Conservation (phyloP, 495 filamentous ascomycete species). For the Barbatosphaeria neglecta region DNA sequence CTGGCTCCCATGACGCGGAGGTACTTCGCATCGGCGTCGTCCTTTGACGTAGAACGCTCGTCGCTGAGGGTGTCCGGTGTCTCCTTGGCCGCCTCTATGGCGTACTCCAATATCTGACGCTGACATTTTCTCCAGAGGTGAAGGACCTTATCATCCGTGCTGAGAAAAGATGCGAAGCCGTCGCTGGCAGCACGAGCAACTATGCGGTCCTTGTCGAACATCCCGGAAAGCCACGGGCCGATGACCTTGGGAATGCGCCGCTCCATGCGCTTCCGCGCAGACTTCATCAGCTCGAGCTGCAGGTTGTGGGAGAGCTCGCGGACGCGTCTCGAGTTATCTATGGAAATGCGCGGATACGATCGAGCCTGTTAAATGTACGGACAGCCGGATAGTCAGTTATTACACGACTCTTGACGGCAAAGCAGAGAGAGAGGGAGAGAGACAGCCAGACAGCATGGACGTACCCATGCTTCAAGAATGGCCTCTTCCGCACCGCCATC, state of each 20-base stretch:
- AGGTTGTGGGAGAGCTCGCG: slow-evolving; percentile 70
- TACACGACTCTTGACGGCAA: slow-evolving; percentile 2
- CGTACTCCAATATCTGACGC: slow-evolving; percentile 64
- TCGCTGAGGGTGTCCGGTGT: slow-evolving; percentile 75
- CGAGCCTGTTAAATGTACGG: slow-evolving; percentile 47
- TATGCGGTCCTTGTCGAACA: slow-evolving; percentile 70
- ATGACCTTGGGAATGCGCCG: slow-evolving; percentile 64
- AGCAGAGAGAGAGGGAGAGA: slow-evolving; percentile 3
- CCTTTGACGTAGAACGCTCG: slow-evolving; percentile 65
- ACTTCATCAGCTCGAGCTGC: slow-evolving; percentile 59
- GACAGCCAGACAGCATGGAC: too few species aligned
- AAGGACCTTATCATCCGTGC: slow-evolving; percentile 62
- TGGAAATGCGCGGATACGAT: slow-evolving; percentile 75
- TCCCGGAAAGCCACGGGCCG: slow-evolving; percentile 78
- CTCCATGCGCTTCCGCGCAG: slow-evolving; percentile 68
- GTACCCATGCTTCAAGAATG: slow-evolving; percentile 77
- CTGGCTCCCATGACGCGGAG: slow-evolving; percentile 61
- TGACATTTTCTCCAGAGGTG: slow-evolving; percentile 71
- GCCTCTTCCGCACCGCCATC: slow-evolving; percentile 56
- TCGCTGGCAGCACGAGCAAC: slow-evolving; percentile 64
- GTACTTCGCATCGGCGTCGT: slow-evolving; percentile 79
- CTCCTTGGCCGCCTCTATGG: slow-evolving; percentile 67
- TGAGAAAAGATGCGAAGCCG: slow-evolving; percentile 60
- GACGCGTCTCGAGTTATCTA: slow-evolving; percentile 77
- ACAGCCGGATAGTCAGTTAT: slow-evolving; percentile 19